phyloP scores from a whole-genome alignment of 179 eudicot species.

The Beta corolliflora region DNA sequence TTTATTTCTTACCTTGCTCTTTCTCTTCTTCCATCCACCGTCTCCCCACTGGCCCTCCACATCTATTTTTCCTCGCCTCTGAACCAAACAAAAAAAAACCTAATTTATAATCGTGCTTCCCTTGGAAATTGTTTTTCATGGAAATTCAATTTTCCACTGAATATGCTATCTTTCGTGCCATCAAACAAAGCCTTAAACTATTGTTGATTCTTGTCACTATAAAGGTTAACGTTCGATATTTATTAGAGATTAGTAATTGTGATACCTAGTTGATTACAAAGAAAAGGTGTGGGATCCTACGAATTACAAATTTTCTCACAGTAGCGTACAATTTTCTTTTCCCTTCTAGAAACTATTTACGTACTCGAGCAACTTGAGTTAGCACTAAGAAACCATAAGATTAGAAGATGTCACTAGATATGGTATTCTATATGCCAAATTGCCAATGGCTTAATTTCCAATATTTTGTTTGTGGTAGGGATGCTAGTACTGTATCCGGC shows the following conservation, averaged over 20 bases:
- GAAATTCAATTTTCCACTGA: no score
- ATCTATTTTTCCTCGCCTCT: no score
- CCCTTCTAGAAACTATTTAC: slow-evolving; percentile 18
- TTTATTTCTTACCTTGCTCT: no score
- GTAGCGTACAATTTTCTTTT: slow-evolving; percentile 6
- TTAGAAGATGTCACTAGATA: slow-evolving; percentile 25
- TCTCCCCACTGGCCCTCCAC: no score
- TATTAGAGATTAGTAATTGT: slow-evolving; percentile 8
- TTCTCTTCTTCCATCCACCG: no score
- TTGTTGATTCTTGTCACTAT: background rate
- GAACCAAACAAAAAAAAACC: no score
- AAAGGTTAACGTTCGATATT: background rate
- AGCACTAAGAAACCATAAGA: slow-evolving; percentile 27
- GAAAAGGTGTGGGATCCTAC: slow-evolving; percentile 5
- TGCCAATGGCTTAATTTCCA: slow-evolving; percentile 27
- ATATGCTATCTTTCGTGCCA: no score
- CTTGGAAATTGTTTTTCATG: no score
- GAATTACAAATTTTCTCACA: background rate
- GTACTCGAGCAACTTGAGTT: slow-evolving; percentile 17
- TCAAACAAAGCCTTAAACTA: background rate
- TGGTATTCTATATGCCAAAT: slow-evolving; percentile 18
- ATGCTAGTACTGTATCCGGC: slow-evolving; percentile 20
- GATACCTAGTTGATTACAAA: slow-evolving; percentile 14
- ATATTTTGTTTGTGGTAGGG: slow-evolving; percentile 29
- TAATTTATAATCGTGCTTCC: no score